Conservation (phyloP, 148 eudicot species). For the Rheum nobile region DNA sequence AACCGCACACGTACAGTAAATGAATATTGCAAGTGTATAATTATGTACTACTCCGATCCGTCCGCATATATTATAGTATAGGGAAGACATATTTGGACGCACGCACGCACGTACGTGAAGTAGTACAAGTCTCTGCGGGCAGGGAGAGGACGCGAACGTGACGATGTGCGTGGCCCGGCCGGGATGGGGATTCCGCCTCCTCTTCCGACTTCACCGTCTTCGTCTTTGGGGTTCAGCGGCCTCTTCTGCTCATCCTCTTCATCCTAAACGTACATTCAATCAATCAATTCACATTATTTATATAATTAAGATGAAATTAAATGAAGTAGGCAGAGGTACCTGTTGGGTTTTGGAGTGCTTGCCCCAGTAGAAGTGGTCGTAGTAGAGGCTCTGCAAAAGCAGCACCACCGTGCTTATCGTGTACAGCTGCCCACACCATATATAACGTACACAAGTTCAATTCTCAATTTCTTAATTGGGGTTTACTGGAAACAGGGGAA, state of each 20-base stretch:
- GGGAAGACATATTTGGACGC: too few species aligned
- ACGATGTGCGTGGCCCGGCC: not conserved
- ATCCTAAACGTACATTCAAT: not conserved
- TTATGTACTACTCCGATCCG: too few species aligned
- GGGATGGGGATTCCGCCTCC: constrained; percentile 27
- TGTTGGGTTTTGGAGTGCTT: not conserved
- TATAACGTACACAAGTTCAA: too few species aligned
- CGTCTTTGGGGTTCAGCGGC: constrained; percentile 28
- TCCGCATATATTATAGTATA: too few species aligned
- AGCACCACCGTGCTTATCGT: constrained; percentile 63
- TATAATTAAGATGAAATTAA: too few species aligned
- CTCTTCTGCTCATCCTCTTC: constrained; percentile 28
- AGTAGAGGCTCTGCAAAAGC: constrained; percentile 76
- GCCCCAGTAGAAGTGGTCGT: constrained; percentile 46
- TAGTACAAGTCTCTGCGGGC: constrained; percentile 12
- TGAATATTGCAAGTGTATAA: too few species aligned
- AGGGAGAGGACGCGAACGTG: not conserved
- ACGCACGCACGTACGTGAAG: constrained; percentile 14
- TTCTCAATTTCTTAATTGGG: too few species aligned
- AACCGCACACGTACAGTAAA: too few species aligned
- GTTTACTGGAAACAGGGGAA: too few species aligned
- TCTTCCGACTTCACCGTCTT: not conserved
- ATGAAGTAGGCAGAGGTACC: not conserved
- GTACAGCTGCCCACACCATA: constrained; percentile 46
- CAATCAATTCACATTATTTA: too few species aligned